phyloP scores from a whole-genome alignment of 352 stramenopile species.

The Phytophthora kernoviae region DNA sequence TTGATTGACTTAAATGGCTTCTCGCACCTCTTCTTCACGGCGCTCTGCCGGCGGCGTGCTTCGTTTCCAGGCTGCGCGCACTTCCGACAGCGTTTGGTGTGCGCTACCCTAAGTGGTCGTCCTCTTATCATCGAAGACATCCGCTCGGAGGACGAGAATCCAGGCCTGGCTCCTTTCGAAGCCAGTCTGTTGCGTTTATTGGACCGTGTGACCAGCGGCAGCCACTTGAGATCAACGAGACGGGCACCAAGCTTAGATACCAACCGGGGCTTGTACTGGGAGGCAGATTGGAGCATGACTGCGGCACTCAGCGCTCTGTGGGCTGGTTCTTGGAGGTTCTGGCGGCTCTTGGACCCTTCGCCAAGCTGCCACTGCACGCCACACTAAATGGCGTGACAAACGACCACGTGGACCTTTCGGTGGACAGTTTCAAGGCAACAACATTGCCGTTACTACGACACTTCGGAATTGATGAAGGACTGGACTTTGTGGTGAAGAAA shows the following conservation, averaged over 20 bases:
- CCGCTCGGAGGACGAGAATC: slow-evolving; percentile 93
- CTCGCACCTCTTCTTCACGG: slow-evolving; percentile 15
- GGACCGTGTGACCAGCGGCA: slow-evolving; percentile 97
- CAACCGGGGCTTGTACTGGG: slow-evolving; percentile 96
- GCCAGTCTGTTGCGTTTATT: slow-evolving; percentile 97
- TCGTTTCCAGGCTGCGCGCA: slow-evolving; percentile 83
- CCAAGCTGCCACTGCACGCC: slow-evolving; percentile 94
- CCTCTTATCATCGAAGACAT: slow-evolving; percentile 96
- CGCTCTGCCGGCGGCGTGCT: slow-evolving; percentile 40
- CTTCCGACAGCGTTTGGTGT: slow-evolving; percentile 95
- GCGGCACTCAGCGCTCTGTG: slow-evolving; percentile 88
- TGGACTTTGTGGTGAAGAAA: slow-evolving; percentile 90
- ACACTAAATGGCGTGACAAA: slow-evolving; percentile 97
- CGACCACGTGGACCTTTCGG: slow-evolving; percentile 87
- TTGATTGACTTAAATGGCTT: slow-evolving; percentile 9
- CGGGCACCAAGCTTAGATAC: slow-evolving; percentile 97
- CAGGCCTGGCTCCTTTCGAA: slow-evolving; percentile 96
- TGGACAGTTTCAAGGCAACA: slow-evolving; percentile 95
- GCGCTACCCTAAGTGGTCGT: slow-evolving; percentile 91
- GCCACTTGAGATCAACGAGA: slow-evolving; percentile 99
- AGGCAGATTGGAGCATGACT: slow-evolving; percentile 96
- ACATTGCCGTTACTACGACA: slow-evolving; percentile 95
- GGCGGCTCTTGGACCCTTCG: slow-evolving; percentile 97
- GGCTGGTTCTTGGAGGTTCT: slow-evolving; percentile 99
- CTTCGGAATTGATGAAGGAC: slow-evolving; percentile 95